Evolutionary conservation across 306 rosid genomes (phyloP).

Genomic region (Corylus heterophylla): DNA sequence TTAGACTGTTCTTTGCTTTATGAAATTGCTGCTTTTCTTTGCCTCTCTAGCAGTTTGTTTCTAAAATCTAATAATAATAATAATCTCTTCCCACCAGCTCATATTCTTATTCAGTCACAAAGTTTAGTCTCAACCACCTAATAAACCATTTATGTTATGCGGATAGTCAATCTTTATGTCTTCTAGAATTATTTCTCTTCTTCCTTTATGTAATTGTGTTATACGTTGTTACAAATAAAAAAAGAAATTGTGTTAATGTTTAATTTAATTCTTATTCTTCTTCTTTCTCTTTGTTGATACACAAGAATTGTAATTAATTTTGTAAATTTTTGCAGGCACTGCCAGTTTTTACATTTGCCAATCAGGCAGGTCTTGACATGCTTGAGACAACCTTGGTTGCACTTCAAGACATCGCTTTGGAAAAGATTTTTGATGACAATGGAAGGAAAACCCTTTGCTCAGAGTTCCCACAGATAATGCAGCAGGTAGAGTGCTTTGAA

Average conservation of each 20-base stretch:
- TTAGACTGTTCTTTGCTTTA: too few species aligned
- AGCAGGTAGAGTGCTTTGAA: constrained; percentile 65
- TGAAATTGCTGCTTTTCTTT: too few species aligned
- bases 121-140: too few species aligned
- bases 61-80: too few species aligned
- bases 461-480: constrained; percentile 97
- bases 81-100: not conserved
- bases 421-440: constrained; percentile 86
- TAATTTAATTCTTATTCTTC: not conserved
- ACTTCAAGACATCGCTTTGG: constrained; percentile 90
- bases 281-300: not conserved
- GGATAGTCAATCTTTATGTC: not conserved
- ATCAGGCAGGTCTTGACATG: constrained; percentile 99
- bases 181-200: not conserved
- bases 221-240: not conserved
- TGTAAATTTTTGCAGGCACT: constrained; percentile 55
- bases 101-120: too few species aligned
- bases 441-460: constrained; percentile 85
- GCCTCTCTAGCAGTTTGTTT: too few species aligned
- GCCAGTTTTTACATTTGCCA: constrained; percentile 88
- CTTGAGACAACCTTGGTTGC: constrained; percentile 95
- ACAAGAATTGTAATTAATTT: constrained; percentile 20
- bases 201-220: not conserved
- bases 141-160: not conserved
- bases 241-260: not conserved